phyloP scores from a whole-genome alignment of 2,329 filamentous ascomycete species.

The Clonostachys solani region DNA sequence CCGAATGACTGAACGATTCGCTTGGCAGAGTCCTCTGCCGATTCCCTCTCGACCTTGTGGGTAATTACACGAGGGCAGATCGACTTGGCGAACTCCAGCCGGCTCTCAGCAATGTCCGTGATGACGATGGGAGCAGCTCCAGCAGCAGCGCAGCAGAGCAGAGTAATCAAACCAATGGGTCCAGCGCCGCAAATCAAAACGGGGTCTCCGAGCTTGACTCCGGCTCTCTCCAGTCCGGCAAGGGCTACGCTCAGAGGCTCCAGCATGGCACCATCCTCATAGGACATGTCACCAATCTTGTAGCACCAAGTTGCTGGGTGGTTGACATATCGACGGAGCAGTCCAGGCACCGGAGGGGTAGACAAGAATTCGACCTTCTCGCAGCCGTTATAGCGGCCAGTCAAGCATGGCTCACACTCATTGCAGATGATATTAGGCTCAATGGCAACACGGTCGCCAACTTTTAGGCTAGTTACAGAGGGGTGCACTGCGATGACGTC shows the following conservation, averaged over 20 bases:
- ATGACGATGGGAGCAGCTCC: slow-evolving; percentile 90
- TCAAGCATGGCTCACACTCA: slow-evolving; percentile 85
- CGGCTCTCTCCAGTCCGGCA: slow-evolving; percentile 80
- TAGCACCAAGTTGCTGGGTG: slow-evolving; percentile 94
- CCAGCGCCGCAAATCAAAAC: slow-evolving; percentile 89
- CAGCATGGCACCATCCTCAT: slow-evolving; percentile 84
- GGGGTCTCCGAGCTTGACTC: slow-evolving; percentile 77
- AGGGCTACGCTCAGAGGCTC: slow-evolving; percentile 89
- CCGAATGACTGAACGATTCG: slow-evolving; percentile 66
- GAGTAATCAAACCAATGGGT: slow-evolving; percentile 86
- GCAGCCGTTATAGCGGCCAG: slow-evolving; percentile 93
- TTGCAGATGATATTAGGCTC: slow-evolving; percentile 94
- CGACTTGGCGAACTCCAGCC: slow-evolving; percentile 79
- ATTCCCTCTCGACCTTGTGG: slow-evolving; percentile 67
- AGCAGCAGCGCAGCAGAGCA: slow-evolving; percentile 79
- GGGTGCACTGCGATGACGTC: slow-evolving; percentile 77
- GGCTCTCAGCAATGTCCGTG: slow-evolving; percentile 87
- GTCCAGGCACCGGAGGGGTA: slow-evolving; percentile 82
- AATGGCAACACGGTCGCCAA: slow-evolving; percentile 87
- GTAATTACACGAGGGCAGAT: slow-evolving; percentile 77
- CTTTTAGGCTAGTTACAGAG: slow-evolving; percentile 71
- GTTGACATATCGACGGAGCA: slow-evolving; percentile 89
- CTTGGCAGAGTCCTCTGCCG: slow-evolving; percentile 67
- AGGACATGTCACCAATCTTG: slow-evolving; percentile 90
- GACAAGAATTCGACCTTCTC: slow-evolving; percentile 81